Evolutionary conservation across 495 filamentous ascomycete species (phyloP).

Genomic region (Podospora pseudoanserina): DNA sequence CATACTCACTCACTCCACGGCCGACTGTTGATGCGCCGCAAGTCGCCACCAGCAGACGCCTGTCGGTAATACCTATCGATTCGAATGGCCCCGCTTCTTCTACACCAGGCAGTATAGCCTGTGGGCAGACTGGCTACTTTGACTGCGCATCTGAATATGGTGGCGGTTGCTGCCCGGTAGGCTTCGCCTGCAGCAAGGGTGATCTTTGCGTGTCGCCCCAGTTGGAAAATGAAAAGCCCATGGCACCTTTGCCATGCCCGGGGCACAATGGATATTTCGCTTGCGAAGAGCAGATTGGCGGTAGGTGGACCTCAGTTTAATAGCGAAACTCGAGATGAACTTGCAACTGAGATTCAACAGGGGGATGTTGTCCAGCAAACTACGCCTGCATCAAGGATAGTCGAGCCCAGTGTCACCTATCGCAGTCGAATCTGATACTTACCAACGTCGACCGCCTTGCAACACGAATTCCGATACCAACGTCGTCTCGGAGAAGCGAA

Average conservation of each 20-base stretch:
- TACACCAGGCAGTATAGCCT: not conserved
- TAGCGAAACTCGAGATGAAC: not conserved
- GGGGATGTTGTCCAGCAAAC: not conserved
- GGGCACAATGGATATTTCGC: not conserved
- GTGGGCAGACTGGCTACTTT: not conserved
- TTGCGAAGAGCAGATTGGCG: not conserved
- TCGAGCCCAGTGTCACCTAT: not conserved
- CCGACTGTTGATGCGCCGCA: not conserved
- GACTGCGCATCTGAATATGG: not conserved
- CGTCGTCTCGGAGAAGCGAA: not conserved
- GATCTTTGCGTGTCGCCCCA: not conserved
- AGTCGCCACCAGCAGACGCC: not conserved
- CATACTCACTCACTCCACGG: not conserved
- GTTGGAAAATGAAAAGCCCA: not conserved
- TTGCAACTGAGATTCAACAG: not conserved
- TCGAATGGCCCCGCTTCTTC: not conserved
- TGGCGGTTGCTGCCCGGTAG: not conserved
- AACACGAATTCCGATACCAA: not conserved
- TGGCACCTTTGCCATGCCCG: not conserved
- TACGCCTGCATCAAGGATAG: not conserved
- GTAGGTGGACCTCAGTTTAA: not conserved
- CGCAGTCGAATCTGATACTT: not conserved
- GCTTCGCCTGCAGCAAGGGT: not conserved
- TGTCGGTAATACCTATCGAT: not conserved
- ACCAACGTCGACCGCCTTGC: not conserved